A percentile compares a stretch with the other conserved stretches of the same genome.
Conservation (phyloP, 2,329 filamentous ascomycete species). For the Epicoccum nigrum region DNA sequence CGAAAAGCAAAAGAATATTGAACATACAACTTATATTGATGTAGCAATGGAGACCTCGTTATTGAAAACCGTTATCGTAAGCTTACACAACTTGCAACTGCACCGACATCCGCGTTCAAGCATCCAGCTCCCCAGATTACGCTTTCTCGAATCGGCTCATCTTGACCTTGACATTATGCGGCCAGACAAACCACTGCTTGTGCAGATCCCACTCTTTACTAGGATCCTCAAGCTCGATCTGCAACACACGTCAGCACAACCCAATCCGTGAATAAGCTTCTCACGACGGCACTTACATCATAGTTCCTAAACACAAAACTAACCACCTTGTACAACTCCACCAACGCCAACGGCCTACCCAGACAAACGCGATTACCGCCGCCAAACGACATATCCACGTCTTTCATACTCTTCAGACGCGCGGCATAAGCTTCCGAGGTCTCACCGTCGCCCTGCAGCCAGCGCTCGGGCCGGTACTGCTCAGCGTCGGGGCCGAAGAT, state of each 20-base stretch:
- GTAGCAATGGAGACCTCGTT: no score
- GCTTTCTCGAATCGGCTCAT: conserved; percentile 20
- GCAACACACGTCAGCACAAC: background rate
- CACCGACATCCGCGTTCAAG: no score
- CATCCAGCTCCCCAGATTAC: no score
- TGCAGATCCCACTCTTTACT: conserved; percentile 48
- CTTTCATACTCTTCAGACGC: conserved; percentile 42
- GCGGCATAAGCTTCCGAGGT: conserved; percentile 21
- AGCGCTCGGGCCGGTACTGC: conserved; percentile 44
- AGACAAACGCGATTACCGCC: conserved; percentile 39
- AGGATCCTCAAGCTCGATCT: conserved; percentile 47
- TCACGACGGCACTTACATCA: conserved; percentile 41
- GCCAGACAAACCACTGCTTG: conserved; percentile 52
- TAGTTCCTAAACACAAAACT: conserved; percentile 56
- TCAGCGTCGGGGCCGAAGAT: conserved; percentile 30
- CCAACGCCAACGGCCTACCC: conserved; percentile 35
- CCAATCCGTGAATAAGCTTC: background rate
- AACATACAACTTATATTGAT: no score
- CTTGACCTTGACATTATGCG: conserved; percentile 41
- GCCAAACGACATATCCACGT: conserved; percentile 40
- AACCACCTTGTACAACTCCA: conserved; percentile 57
- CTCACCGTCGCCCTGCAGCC: conserved; percentile 30
- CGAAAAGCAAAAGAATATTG: no score
- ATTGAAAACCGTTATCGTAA: no score
- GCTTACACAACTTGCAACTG: no score